Base-by-base conservation (phyloP, 371 early-diverging fungal species). In the Rhizopus sp. region DNA sequence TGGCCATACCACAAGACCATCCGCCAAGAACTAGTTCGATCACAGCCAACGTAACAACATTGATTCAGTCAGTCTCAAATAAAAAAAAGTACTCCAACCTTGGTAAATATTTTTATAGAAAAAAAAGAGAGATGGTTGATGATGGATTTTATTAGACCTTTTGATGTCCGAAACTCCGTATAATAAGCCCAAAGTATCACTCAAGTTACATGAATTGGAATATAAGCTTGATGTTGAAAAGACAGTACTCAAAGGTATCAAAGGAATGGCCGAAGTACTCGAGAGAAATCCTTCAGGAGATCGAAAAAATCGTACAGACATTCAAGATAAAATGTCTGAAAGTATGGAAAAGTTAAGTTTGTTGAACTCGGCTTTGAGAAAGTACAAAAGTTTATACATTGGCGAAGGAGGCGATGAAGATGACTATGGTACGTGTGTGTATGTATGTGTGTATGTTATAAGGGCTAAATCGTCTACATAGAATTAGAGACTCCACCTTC, bases 151-250 rank as follows among this genome's bases (percentile, higher is more conserved):
- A 23, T 16, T 68, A 78, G 91, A 90, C 65, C 73, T 90, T 58
- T 73, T 89, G 37, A 91, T 87, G 63, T 83, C 87, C 12, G 88
- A 87, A 42, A 89, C 91, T 30, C 82, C 88, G 8, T 83, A 93
- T 55, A 91, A 93, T 7, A 80, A 82, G 8, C 87, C 91, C 46
- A 94, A 94, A 68, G 88, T 96, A 12, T 88, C 93, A 40, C 81
- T 89, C 62, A 93, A 92, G 70, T 70, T 95, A 45, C 86, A 87
- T 35, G 93, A 94, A 67, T 75, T 95, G 35, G 85, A 88, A 42
- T 88, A 85, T 66, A 95, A 95, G 68, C 82, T 95, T 8, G 91
- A 94, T 59, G 87, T 95, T 8, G 98, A 96, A 81, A 87, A 83
- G 62, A 92, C 92, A 63, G 83, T 95, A 9, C 78, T 87, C 46